These are phyloP conservation scores for Elsinoe perseae DNA, from an alignment of 2,329 filamentous ascomycete genomes.

Conservation along the genomic window DNA sequence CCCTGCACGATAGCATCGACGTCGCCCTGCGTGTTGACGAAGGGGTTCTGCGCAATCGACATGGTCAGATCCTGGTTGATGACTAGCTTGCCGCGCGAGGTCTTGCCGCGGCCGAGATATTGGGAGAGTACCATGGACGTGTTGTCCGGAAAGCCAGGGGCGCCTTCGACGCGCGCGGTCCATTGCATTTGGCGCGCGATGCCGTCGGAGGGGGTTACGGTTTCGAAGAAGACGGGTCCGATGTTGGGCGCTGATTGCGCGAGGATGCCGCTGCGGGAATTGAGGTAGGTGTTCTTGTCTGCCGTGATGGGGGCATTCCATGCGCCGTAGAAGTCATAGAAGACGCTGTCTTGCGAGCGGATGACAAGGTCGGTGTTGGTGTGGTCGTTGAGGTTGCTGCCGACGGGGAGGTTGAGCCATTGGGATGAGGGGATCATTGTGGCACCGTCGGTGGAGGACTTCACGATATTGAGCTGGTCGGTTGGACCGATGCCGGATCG, in stretches of 20 bases:
- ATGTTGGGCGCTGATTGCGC: conserved; percentile 60
- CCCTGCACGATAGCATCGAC: conserved; percentile 54
- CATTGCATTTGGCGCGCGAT: conserved; percentile 58
- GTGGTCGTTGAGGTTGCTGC: conserved; percentile 44
- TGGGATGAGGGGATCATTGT: conserved; percentile 38
- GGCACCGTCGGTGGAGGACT: conserved; percentile 37
- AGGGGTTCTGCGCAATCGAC: conserved; percentile 41
- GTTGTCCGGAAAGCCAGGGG: conserved; percentile 37
- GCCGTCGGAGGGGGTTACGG: conserved; percentile 50
- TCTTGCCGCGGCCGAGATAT: conserved; percentile 57
- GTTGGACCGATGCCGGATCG: conserved; percentile 61
- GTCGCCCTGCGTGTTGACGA: conserved; percentile 52
- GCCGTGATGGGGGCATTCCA: conserved; percentile 39
- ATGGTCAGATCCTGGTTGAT: conserved; percentile 53
- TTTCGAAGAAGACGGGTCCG: conserved; percentile 55
- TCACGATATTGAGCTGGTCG: conserved; percentile 40
- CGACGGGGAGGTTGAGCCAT: conserved; percentile 47
- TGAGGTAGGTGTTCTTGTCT: conserved; percentile 37
- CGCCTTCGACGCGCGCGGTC: conserved; percentile 56
- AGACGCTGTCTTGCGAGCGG: conserved; percentile 44
- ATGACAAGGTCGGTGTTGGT: conserved; percentile 52
- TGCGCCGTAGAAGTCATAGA: conserved; percentile 60
- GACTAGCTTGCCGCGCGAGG: conserved; percentile 53
- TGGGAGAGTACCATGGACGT: conserved; percentile 38
- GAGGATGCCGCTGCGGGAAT: conserved; percentile 50